These are phyloP conservation scores for Azolla pinnata DNA, from an alignment of 75 land plant species.

Conservation along the genomic window DNA sequence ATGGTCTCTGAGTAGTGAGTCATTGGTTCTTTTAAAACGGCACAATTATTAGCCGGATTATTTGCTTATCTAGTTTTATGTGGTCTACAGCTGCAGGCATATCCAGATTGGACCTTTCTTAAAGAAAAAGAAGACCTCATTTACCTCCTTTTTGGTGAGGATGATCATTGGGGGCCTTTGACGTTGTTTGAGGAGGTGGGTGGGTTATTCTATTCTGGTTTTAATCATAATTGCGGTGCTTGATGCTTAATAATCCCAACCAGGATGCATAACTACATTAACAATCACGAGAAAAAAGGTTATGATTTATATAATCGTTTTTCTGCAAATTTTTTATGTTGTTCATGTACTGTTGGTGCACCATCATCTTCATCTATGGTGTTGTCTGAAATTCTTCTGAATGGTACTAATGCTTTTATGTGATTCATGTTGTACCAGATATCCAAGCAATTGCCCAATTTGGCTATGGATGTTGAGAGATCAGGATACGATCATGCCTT, in stretches of 20 bases:
- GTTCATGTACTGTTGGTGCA: background rate
- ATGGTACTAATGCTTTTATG: no score
- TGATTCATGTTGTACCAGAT: slow-evolving; percentile 48
- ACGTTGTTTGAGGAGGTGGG: slow-evolving; percentile 64
- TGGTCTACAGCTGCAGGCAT: slow-evolving; percentile 38
- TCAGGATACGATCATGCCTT: slow-evolving; percentile 77
- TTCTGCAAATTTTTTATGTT: background rate
- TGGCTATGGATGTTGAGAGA: slow-evolving; percentile 44
- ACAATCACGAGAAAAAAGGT: no score
- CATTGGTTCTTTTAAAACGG: no score
- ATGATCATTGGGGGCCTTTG: slow-evolving; percentile 95
- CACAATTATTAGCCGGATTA: no score
- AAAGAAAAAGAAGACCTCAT: slow-evolving; percentile 38
- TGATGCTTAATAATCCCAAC: no score
- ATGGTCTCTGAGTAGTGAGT: no score
- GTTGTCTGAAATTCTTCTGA: no score
- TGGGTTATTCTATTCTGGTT: no score
- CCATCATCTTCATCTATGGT: no score
- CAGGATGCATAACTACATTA: no score
- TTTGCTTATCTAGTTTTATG: background rate
- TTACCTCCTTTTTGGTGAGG: slow-evolving; percentile 63
- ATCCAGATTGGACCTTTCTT: slow-evolving; percentile 68
- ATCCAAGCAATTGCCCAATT: slow-evolving; percentile 30
- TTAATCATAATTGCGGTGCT: no score
- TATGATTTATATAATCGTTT: no score